phyloP scores from a whole-genome alignment of 1,284 basidiomycete genomes.

The Ustilago shanxiensis region DNA sequence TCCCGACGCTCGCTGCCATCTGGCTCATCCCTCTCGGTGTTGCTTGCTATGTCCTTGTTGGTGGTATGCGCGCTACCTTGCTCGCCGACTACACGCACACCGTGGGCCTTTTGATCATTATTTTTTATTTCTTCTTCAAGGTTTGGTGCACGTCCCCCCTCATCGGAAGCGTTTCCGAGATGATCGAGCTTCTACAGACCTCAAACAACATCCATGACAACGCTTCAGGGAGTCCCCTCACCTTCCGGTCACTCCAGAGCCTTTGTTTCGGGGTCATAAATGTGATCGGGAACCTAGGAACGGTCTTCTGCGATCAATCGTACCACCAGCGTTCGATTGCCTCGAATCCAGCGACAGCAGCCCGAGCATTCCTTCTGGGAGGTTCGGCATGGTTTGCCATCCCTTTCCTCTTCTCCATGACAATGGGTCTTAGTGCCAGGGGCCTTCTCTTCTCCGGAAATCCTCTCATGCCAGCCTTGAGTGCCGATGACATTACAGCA shows the following conservation, averaged over 20 bases:
- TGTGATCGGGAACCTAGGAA: constrained; percentile 70
- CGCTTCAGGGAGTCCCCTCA: constrained; percentile 77
- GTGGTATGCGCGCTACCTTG: constrained; percentile 66
- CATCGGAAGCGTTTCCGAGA: constrained; percentile 56
- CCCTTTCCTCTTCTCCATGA: constrained; percentile 76
- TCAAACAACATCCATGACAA: constrained; percentile 75
- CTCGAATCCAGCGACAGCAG: constrained; percentile 82
- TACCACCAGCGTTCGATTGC: constrained; percentile 86
- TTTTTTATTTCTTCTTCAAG: constrained; percentile 75
- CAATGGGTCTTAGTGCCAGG: constrained; percentile 75
- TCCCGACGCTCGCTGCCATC: constrained; percentile 58
- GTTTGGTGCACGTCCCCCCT: constrained; percentile 77
- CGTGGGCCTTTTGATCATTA: constrained; percentile 60
- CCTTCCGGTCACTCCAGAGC: constrained; percentile 84
- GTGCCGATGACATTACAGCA: constrained; percentile 52
- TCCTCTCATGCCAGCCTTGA: constrained; percentile 55
- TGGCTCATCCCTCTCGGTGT: constrained; percentile 66
- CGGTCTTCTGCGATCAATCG: constrained; percentile 78
- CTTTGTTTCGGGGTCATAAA: constrained; percentile 91
- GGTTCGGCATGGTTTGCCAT: constrained; percentile 81
- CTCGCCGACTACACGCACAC: constrained; percentile 69
- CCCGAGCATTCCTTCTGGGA: constrained; percentile 88
- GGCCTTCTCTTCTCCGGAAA: constrained; percentile 70
- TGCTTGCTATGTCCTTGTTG: constrained; percentile 62
- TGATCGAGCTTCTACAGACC: constrained; percentile 73